Percentiles rank a stretch among this genome's conserved stretches.
Conservation (phyloP, 441 rosid genomes). For the Gossypium gossypioides region DNA sequence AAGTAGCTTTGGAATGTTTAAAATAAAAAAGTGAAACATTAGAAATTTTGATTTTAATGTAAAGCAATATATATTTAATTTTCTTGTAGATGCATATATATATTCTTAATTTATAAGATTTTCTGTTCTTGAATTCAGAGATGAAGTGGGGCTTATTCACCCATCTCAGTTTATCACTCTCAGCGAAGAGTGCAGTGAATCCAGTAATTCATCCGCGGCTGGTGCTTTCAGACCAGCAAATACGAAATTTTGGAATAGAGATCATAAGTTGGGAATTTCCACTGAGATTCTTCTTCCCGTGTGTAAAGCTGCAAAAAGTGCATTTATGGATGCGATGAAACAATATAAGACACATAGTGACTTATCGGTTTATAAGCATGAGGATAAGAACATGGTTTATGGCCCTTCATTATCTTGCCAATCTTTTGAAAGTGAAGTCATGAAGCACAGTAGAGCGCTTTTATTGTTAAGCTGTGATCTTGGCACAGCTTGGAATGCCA, state of each 20-base stretch:
- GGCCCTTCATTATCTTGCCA: conserved; percentile 15
- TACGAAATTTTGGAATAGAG: conserved; percentile 51
- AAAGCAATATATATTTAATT: background rate
- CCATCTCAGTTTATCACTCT: conserved; percentile 60
- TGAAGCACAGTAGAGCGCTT: conserved; percentile 70
- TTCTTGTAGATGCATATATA: background rate
- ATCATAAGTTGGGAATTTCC: conserved; percentile 78
- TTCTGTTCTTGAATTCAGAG: conserved; percentile 31
- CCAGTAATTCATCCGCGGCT: conserved; percentile 14
- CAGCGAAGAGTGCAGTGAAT: conserved; percentile 25
- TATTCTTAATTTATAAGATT: background rate
- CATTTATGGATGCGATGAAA: conserved; percentile 34
- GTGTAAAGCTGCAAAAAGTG: conserved; percentile 48
- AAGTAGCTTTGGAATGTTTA: background rate
- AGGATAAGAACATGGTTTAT: conserved; percentile 9
- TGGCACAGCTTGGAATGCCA: conserved; percentile 81
- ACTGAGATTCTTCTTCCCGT: conserved; percentile 41
- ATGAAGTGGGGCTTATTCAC: conserved; percentile 78
- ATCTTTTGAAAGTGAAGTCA: conserved; percentile 33
- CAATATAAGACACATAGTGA: conserved; percentile 27
- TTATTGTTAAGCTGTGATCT: conserved; percentile 77
- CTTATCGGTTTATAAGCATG: conserved; percentile 1
- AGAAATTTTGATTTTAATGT: background rate
- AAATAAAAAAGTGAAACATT: background rate
- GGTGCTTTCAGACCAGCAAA: conserved; percentile 11